Evolutionary conservation across 805 yeast genomes (phyloP), one percentile per base, ranked within the genome.

Genomic region (Yarrowia keelungensis): DNA sequence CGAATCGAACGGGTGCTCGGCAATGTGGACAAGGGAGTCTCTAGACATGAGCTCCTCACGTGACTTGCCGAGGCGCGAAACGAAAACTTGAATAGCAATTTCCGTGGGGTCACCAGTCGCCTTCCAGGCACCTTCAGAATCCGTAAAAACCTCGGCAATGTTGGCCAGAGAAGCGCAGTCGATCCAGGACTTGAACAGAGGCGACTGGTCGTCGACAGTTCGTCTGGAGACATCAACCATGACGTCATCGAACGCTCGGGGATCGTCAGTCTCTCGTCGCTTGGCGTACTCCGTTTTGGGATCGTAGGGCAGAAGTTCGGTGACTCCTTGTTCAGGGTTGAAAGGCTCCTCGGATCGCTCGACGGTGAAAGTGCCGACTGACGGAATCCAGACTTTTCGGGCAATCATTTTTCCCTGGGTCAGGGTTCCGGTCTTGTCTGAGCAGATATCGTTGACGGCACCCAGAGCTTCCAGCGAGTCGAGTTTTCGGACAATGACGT

Each of bases 101-200:
- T 91, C 97, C 2, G 97, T 91, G 50, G 97, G 94, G 75, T 91
- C 97, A 70, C 97, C 97, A 75, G 87, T 88, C 10, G 92, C 92
- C 73, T 84, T 85, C 96, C 96, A 91, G 10, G 76, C 78, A 4
- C 73, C 76, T 15, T 77, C 71, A 11, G 68, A 51, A 19, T 79
- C 77, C 39, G 83, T 83, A 16, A 80, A 81, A 26, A 77, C 79
- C n/a, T 75, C 78, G 3, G 97, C 94, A 74, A 91, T 86, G 73
- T 91, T 92, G 43, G 97, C 97, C 71, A 92, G 79, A 0, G 95
- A 84, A 1, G 96, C 91, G 59, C 89, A 81, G 35, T 78, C 75
- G 67, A 89, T 77, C 90, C 91, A 91, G 45, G 81, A 75, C 41
- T 76, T 70, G 72, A 85, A 84, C 14, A 75, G 64, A 5, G 50